Evolutionary conservation across 768 basidiomycete genomes (phyloP).

Genomic region (Xerocomus brunneocitrinus): DNA sequence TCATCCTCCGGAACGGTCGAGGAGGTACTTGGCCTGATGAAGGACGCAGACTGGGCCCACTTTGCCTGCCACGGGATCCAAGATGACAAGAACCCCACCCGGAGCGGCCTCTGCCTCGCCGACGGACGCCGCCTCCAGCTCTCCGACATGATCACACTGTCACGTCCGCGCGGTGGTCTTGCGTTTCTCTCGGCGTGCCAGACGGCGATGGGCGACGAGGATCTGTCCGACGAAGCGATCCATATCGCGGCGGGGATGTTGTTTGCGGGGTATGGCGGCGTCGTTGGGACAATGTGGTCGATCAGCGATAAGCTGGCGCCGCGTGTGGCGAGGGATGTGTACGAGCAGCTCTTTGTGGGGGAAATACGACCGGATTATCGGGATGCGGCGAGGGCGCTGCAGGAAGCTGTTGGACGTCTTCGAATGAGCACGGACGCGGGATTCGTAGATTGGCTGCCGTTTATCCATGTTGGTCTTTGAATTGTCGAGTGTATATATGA

Average conservation of each 20-base stretch:
- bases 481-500: too few relatives aligned
- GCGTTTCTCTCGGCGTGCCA: slow-evolving; percentile 47
- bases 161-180: slow-evolving; percentile 23
- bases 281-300: slow-evolving; percentile 43
- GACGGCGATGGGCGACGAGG: slow-evolving; percentile 35
- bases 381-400: neutral
- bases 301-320: slow-evolving; percentile 37
- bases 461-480: slow-evolving; percentile 10
- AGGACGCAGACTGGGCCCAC: slow-evolving; percentile 17
- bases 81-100: slow-evolving; percentile 14
- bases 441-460: slow-evolving; percentile 10
- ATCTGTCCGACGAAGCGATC: slow-evolving; percentile 31
- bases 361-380: neutral
- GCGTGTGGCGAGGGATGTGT: slow-evolving; percentile 30
- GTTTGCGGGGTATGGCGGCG: slow-evolving; percentile 27
- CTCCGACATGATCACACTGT: slow-evolving; percentile 2
- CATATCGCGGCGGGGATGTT: slow-evolving; percentile 31
- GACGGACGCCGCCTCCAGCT: neutral
- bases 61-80: slow-evolving; percentile 32
- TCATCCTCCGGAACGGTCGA: slow-evolving; percentile 1
- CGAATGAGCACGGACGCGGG: neutral
- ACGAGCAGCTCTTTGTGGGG: slow-evolving; percentile 8
- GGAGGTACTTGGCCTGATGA: neutral
- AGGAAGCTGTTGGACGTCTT: slow-evolving; percentile 5
- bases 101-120: slow-evolving; percentile 20